Percentiles rank a stretch among this genome's conserved stretches.
These are phyloP conservation scores for Mortierella sp. DNA, from an alignment of 371 early-diverging fungal species.

Conservation along the genomic window DNA sequence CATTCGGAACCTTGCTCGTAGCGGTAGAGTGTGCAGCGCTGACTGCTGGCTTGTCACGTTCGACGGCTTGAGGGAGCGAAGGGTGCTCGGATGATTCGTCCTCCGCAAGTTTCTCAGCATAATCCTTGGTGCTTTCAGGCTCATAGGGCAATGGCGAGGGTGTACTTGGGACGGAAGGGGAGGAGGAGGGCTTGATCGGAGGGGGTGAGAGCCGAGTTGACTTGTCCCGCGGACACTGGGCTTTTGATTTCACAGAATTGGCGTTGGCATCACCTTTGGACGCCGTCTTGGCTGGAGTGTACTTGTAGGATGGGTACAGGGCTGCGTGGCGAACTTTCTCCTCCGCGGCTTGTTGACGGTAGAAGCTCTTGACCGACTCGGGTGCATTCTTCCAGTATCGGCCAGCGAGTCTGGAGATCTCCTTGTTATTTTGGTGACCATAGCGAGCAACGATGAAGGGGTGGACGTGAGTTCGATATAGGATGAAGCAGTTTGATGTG, in stretches of 20 bases:
- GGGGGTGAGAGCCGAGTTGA: neutral
- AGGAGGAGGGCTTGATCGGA: neutral
- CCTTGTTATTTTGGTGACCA: constrained; percentile 42
- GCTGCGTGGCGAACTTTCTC: constrained; percentile 27
- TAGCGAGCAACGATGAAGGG: constrained; percentile 22
- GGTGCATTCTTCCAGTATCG: constrained; percentile 29
- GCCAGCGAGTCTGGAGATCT: constrained; percentile 46
- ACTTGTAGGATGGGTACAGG: constrained; percentile 34
- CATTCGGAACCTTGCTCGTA: neutral
- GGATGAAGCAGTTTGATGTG: constrained; percentile 40
- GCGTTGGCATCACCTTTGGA: neutral
- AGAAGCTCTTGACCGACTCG: constrained; percentile 26
- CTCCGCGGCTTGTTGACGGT: constrained; percentile 22
- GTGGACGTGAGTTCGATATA: constrained; percentile 30
- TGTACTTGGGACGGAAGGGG: neutral
- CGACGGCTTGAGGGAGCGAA: neutral
- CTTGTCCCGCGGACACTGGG: neutral
- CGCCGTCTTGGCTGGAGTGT: constrained; percentile 11
- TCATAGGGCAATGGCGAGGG: neutral
- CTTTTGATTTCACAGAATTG: neutral
- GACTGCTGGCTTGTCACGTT: neutral
- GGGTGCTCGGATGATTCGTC: neutral
- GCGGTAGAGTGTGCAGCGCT: neutral
- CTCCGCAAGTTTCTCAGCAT: neutral
- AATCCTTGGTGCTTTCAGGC: neutral